Conservation (phyloP, 306 rosid genomes). For the Ceratonia siliqua region DNA sequence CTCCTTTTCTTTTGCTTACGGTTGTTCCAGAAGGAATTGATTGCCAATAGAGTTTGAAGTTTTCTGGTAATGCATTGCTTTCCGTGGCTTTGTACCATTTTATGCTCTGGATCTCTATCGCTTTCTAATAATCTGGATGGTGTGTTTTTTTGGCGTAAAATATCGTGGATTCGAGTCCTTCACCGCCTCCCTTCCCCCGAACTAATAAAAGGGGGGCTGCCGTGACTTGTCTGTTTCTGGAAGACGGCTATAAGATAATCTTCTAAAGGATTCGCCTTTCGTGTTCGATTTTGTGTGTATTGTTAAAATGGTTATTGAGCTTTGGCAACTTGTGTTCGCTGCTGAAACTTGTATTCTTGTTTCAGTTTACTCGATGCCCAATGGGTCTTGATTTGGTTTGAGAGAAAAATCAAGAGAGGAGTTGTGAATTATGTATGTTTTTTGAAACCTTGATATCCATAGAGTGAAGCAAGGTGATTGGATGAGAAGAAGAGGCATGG, state of each 20-base stretch:
- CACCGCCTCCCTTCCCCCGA: background rate
- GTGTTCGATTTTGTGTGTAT: background rate
- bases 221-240: slow-evolving; percentile 1
- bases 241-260: background rate
- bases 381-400: background rate
- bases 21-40: slow-evolving; percentile 11
- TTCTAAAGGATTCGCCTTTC: background rate
- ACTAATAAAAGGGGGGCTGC: background rate
- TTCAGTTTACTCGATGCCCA: background rate
- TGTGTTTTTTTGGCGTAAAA: slow-evolving; percentile 7
- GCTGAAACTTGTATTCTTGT: background rate
- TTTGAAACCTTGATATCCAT: background rate
- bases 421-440: background rate
- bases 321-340: background rate
- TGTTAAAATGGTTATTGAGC: background rate
- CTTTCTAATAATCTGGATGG: background rate
- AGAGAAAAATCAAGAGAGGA: slow-evolving; percentile 11
- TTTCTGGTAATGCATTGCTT: slow-evolving; percentile 33
- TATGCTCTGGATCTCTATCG: slow-evolving; percentile 28
- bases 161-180: background rate
- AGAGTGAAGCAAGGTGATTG: background rate
- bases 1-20: slow-evolving; percentile 12
- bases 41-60: slow-evolving; percentile 16
- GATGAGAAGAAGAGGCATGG: too few species aligned
- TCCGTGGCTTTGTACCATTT: background rate